Evolutionary conservation across 2,329 filamentous ascomycete species (phyloP).

Genomic region (Penicillium sp.): DNA sequence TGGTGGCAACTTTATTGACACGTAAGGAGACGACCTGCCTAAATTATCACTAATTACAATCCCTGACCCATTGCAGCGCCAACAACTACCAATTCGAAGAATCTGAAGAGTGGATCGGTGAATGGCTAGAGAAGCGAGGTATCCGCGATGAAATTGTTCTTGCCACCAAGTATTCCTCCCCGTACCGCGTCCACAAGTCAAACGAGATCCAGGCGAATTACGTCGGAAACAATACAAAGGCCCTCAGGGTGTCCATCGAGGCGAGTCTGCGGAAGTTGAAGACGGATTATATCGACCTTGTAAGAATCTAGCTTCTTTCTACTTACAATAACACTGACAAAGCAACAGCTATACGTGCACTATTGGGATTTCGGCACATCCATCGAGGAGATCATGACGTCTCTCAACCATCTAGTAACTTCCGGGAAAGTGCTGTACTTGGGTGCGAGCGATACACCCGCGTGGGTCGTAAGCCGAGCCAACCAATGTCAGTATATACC

Average conservation of each 20-base stretch:
- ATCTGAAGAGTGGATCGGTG: conserved; percentile 54
- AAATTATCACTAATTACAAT: too few relatives aligned
- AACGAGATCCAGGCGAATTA: conserved; percentile 45
- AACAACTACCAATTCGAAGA: conserved; percentile 54
- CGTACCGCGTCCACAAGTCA: conserved; percentile 34
- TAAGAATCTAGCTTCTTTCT: too few relatives aligned
- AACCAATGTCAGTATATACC: too few relatives aligned
- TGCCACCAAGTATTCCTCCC: conserved; percentile 58
- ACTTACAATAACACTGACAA: too few relatives aligned
- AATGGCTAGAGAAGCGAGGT: conserved; percentile 53
- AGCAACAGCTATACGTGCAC: conserved; percentile 41
- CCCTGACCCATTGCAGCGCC: too few relatives aligned
- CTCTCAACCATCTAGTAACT: conserved; percentile 63
- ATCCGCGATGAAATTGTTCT: conserved; percentile 58
- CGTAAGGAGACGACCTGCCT: too few relatives aligned
- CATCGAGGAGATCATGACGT: conserved; percentile 71
- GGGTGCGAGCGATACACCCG: conserved; percentile 70
- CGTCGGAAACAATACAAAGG: conserved; percentile 42
- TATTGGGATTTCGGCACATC: conserved; percentile 68
- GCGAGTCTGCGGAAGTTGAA: conserved; percentile 36
- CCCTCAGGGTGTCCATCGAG: conserved; percentile 32
- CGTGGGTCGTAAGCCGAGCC: conserved; percentile 61
- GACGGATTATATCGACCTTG: conserved; percentile 45
- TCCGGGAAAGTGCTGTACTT: conserved; percentile 70
- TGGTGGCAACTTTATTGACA: conserved; percentile 60